These are phyloP conservation scores for Diospyros kaki DNA, from an alignment of 148 eudicot species.

Conservation along the genomic window DNA sequence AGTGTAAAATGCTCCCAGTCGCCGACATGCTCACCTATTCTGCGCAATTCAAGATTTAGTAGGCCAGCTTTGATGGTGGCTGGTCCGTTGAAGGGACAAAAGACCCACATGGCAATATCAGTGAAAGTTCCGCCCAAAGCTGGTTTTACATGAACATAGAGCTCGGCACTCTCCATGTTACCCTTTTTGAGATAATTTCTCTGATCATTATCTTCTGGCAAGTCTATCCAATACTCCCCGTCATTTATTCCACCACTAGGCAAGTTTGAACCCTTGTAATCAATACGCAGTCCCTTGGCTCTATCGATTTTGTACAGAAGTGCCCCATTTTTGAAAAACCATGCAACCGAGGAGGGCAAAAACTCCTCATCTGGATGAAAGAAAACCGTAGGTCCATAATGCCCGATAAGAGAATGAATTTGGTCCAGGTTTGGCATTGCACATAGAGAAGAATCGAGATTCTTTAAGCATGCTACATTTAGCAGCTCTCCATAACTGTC, in stretches of 20 bases:
- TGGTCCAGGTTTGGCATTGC: slow-evolving; percentile 89
- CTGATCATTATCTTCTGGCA: slow-evolving; percentile 53
- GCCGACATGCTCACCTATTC: not conserved
- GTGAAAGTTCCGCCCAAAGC: slow-evolving; percentile 92
- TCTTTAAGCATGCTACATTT: slow-evolving; percentile 60
- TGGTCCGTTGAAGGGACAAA: slow-evolving; percentile 94
- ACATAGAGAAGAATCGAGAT: slow-evolving; percentile 38
- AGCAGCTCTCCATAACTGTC: slow-evolving; percentile 32
- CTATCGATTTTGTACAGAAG: slow-evolving; percentile 50
- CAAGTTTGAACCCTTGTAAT: slow-evolving; percentile 62
- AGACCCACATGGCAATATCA: slow-evolving; percentile 91
- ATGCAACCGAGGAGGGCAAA: slow-evolving; percentile 83
- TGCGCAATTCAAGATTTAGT: slow-evolving; percentile 35
- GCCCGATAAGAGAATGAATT: slow-evolving; percentile 62
- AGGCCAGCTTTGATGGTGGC: slow-evolving; percentile 69
- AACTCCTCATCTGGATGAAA: slow-evolving; percentile 85
- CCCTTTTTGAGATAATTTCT: slow-evolving; percentile 50
- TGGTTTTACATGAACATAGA: slow-evolving; percentile 88
- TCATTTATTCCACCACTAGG: slow-evolving; percentile 74
- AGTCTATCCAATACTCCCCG: slow-evolving; percentile 77
- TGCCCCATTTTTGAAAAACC: slow-evolving; percentile 92
- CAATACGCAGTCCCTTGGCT: slow-evolving; percentile 44
- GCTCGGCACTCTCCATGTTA: slow-evolving; percentile 68
- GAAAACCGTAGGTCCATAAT: slow-evolving; percentile 81
- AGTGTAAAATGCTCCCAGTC: slow-evolving; percentile 98